These are phyloP conservation scores for Colletotrichum tanaceti DNA, from an alignment of 2,329 filamentous ascomycete species.

Conservation along the genomic window DNA sequence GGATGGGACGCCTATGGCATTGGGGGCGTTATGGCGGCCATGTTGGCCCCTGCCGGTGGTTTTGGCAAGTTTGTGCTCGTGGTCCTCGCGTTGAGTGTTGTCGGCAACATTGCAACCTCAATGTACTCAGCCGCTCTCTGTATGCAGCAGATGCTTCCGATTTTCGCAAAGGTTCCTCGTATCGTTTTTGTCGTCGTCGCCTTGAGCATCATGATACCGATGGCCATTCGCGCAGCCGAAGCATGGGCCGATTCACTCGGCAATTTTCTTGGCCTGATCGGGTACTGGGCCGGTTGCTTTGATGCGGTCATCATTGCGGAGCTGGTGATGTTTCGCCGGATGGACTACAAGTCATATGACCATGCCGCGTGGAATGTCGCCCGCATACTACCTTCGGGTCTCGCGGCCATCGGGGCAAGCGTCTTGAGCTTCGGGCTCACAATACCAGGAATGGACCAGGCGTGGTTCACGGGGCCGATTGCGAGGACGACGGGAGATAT, in stretches of 20 bases:
- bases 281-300: conserved; percentile 60
- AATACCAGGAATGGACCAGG: conserved; percentile 56
- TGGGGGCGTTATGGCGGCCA: conserved; percentile 49
- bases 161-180: conserved; percentile 54
- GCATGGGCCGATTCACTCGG: conserved; percentile 56
- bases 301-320: conserved; percentile 55
- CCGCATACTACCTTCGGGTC: conserved; percentile 54
- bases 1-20: conserved; percentile 48
- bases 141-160: conserved; percentile 53
- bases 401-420: conserved; percentile 58
- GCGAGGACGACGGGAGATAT: conserved; percentile 57
- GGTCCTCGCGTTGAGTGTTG: conserved; percentile 52
- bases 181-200: conserved; percentile 55
- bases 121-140: conserved; percentile 55
- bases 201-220: conserved; percentile 55
- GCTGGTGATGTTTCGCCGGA: conserved; percentile 55
- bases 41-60: conserved; percentile 47
- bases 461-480: conserved; percentile 58
- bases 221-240: conserved; percentile 54
- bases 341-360: conserved; percentile 56
- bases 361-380: conserved; percentile 59
- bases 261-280: conserved; percentile 58
- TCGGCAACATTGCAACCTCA: conserved; percentile 53
- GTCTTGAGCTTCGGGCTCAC: conserved; percentile 56
- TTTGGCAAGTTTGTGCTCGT: conserved; percentile 54